Evolutionary conservation across 2,329 filamentous ascomycete genomes (phyloP).

Genomic region (Ophiosphaerella korrae): DNA sequence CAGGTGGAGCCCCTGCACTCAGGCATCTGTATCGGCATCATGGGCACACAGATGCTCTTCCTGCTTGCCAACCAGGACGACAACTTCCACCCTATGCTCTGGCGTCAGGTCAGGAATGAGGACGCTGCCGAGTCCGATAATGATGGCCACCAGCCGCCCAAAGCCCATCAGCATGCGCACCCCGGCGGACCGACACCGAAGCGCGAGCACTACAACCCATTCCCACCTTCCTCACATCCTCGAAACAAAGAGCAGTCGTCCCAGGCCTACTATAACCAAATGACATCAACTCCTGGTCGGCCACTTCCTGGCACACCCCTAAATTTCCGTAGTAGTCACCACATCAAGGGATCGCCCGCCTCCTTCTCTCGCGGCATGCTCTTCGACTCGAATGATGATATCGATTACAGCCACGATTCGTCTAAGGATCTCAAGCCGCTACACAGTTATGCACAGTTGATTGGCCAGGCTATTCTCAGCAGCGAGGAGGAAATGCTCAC

Average conservation of each 20-base stretch:
- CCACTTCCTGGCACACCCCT: slow-evolving; percentile 41
- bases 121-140: slow-evolving; percentile 49
- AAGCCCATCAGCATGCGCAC: slow-evolving; percentile 40
- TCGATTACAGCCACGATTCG: slow-evolving; percentile 80
- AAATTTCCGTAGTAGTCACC: slow-evolving; percentile 42
- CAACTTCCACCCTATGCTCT: slow-evolving; percentile 70
- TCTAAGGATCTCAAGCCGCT: slow-evolving; percentile 93
- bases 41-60: slow-evolving; percentile 97
- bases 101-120: slow-evolving; percentile 60
- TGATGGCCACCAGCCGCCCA: slow-evolving; percentile 38
- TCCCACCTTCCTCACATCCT: slow-evolving; percentile 44
- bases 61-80: slow-evolving; percentile 81
- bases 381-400: slow-evolving; percentile 60
- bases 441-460: slow-evolving; percentile 95
- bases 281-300: slow-evolving; percentile 45
- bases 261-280: slow-evolving; percentile 37
- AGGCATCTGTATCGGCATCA: slow-evolving; percentile 89
- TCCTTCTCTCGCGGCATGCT: slow-evolving; percentile 57
- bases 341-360: slow-evolving; percentile 54
- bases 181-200: slow-evolving; percentile 44
- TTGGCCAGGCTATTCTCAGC: slow-evolving; percentile 91
- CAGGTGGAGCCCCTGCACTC: slow-evolving; percentile 72
- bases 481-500: slow-evolving; percentile 88
- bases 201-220: slow-evolving; percentile 45
- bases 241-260: slow-evolving; percentile 38